Base-by-base conservation (phyloP, 1,139 yeast species). In the Wickerhamomyces sp. region DNA sequence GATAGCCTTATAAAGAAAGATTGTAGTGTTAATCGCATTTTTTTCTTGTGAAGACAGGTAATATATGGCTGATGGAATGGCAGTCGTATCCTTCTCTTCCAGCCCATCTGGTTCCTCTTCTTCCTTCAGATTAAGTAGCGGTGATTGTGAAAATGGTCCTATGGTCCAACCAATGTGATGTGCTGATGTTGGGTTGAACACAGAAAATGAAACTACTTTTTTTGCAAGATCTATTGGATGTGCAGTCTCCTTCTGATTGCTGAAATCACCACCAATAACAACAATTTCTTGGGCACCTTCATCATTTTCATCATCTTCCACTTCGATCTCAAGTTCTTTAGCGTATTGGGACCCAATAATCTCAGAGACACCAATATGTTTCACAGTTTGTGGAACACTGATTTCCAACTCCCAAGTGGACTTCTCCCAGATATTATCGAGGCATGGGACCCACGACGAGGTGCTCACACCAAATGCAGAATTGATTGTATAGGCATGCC, bases 91-190 rank as follows among this genome's bases (percentile, higher is more conserved):
- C 6, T 61, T 66, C 27, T 56, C 61, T 35, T 67, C 70, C 13
- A 61, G 59, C 4, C 60, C 62, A 10, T 67, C 72, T 3, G 66
- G 69, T 10, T 69, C 74, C 14, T 66, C 70, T 20, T 63, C 72
- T 7, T 68, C 75, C 18, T 59, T 57, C 12, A 56, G 29, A 35
- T 54, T 56, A 43, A 51, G 49, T 42, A 47, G 56, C 52, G 44
- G 72, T 49, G 35, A 68, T 74, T 16, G 78, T 68, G 80, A 80
- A 60, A 92, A 94, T 5, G 96, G 82, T 0, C 98, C 99, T 3
- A 88, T 75, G 0, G 96, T 90, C 82, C 96, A 92, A 0, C 97
- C 97, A n/a, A 94, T 72, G 60, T 90, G 97, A 50, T 90, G 97
- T 0, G 98, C 89, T 36, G 95, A 81, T 0, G 89, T 85, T 0